Conservation (phyloP, 1,139 yeast genomes). For the Protomyces macrosporus region DNA sequence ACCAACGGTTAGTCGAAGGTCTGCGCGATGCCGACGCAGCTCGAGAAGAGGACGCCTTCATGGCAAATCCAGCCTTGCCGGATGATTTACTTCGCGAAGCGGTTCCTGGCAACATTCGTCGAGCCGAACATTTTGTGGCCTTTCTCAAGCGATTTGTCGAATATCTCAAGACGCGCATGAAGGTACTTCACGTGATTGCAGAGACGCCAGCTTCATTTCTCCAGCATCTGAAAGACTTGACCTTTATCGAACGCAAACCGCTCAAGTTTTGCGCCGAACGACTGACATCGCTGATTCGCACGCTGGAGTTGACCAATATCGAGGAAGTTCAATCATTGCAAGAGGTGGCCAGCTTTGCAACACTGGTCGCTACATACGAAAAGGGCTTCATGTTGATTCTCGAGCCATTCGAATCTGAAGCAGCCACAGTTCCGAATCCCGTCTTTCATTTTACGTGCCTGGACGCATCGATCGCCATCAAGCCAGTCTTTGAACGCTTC, state of each 20-base stretch:
- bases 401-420: conserved; percentile 95
- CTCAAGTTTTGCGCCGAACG: conserved; percentile 87
- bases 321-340: conserved; percentile 90
- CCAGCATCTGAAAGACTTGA: conserved; percentile 85
- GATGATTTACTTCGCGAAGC: conserved; percentile 85
- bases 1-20: conserved; percentile 85
- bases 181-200: conserved; percentile 90
- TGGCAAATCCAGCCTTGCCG: conserved; percentile 83
- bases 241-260: conserved; percentile 89
- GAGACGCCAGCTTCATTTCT: conserved; percentile 92
- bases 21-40: conserved; percentile 70
- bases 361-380: conserved; percentile 90
- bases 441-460: conserved; percentile 89
- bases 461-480: conserved; percentile 96
- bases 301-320: conserved; percentile 77
- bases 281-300: conserved; percentile 76
- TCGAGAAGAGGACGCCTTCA: conserved; percentile 70
- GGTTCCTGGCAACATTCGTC: conserved; percentile 90
- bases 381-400: conserved; percentile 83
- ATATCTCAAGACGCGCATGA: conserved; percentile 85
- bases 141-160: conserved; percentile 88
- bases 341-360: conserved; percentile 95
- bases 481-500: conserved; percentile 90
- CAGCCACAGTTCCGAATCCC: conserved; percentile 96
- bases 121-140: conserved; percentile 95